Base-by-base conservation (phyloP, 768 basidiomycete genomes). In the Psilocybe cyanescens region DNA sequence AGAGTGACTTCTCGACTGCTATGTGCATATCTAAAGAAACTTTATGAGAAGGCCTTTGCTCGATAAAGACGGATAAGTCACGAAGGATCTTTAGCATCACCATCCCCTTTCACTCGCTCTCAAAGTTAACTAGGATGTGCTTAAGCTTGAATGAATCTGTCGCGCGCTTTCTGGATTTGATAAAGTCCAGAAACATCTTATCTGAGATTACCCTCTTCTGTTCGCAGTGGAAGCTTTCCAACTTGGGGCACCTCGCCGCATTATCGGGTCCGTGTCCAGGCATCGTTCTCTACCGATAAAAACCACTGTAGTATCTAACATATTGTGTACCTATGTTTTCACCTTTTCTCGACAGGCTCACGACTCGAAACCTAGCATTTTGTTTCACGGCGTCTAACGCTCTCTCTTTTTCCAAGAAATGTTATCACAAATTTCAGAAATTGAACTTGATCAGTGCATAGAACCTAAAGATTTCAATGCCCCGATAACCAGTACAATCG, bases 381-480 rank as follows among this genome's bases (percentile, higher is more conserved):
- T 67, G 74, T 0, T 72, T 75, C 48, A 72, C 72, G 0, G 70
- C 72, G 24, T 31, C 55, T 2, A 64, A 69, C 35, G 74, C 74
- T 16, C 66, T 73, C 29, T 28, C 16, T 11, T 75, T 75, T 67
- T 75, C 29, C 66, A 71, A 37, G 30, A 61, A 9, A 19, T 53
- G 17, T 28, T 19, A 24, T 30, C 49, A n/a, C 19, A 55, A 29
- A 16, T 50, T 9, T 29, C 59, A 51, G 48, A 24, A 66, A 67
- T 24, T 74, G 68, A 56, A 61, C 72, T 47, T 70, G 71, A 1
- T 72, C 71, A 51, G 65, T 64, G 30, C 63, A 37, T 35, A n/a
- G 19, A 12, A 44, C 58, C 24, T 2, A 24, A 24, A 24, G 2
- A 24, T 24, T 24, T 24, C 24, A 24, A 24, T 24, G 24, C 24